These are phyloP conservation scores for Starmera amethionina DNA, from an alignment of 805 yeast species.

Conservation along the genomic window DNA sequence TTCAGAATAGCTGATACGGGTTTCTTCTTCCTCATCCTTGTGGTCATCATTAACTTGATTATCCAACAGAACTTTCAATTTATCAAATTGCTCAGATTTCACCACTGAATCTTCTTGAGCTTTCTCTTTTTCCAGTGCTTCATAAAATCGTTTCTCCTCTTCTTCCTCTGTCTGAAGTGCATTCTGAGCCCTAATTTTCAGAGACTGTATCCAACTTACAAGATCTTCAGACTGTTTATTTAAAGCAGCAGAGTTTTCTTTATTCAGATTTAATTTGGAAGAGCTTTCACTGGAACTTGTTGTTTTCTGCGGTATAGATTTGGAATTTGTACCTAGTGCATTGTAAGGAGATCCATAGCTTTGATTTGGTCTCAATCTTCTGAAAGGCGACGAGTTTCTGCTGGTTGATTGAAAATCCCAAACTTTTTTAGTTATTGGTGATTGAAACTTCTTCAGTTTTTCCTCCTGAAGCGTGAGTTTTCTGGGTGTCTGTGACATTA, in stretches of 20 bases:
- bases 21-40: slow-evolving; percentile 11
- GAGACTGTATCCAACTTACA: slow-evolving; percentile 23
- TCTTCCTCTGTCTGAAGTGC: slow-evolving; percentile 21
- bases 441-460: slow-evolving; percentile 4
- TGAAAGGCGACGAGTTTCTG: slow-evolving; percentile 12
- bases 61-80: slow-evolving; percentile 10
- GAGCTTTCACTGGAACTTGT: no score
- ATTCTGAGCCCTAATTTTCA: slow-evolving; percentile 23
- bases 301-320: no score
- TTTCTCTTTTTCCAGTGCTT: slow-evolving; percentile 24
- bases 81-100: slow-evolving; percentile 15
- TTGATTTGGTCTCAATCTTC: slow-evolving; percentile 6
- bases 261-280: no score
- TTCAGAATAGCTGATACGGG: slow-evolving; percentile 6
- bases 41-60: background rate
- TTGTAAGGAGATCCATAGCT: background rate
- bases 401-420: slow-evolving; percentile 14
- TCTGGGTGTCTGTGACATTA: background rate
- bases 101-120: slow-evolving; percentile 11
- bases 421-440: slow-evolving; percentile 11
- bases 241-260: background rate
- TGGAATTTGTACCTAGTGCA: background rate
- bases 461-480: background rate
- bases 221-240: slow-evolving; percentile 12
- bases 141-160: slow-evolving; percentile 28